Conservation (phyloP, 257 asterid species). For the Penstemon eatonii region DNA sequence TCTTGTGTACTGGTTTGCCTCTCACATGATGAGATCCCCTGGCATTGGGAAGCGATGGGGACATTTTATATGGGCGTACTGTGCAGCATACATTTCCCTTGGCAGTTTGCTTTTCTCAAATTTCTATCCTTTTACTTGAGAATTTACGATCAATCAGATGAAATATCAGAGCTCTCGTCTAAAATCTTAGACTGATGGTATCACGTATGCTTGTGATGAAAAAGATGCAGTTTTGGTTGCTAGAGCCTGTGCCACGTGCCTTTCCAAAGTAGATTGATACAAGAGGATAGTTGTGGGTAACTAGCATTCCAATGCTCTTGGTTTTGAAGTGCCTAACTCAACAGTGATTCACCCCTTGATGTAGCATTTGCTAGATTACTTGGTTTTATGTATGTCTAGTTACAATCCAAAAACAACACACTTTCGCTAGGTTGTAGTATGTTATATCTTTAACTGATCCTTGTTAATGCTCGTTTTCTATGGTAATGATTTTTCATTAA, state of each 20-base stretch:
- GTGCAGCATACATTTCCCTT: constrained; percentile 67
- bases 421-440: neutral
- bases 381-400: constrained; percentile 4
- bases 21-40: constrained; percentile 52
- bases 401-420: neutral
- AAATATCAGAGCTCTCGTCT: neutral
- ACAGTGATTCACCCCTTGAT: neutral
- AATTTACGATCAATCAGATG: neutral
- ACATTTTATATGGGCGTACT: constrained; percentile 69
- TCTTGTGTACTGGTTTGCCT: constrained; percentile 78
- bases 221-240: constrained; percentile 9
- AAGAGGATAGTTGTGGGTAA: neutral
- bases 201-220: neutral
- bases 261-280: neutral
- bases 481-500: too few species aligned
- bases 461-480: too few species aligned
- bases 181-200: neutral
- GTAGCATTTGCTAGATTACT: neutral
- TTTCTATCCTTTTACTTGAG: constrained; percentile 94
- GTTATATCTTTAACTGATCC: too few species aligned
- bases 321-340: neutral
- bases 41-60: constrained; percentile 63
- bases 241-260: neutral
- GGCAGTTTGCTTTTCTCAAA: constrained; percentile 89
- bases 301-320: constrained; percentile 1